phyloP scores from a whole-genome alignment of 1,139 yeast species.

The Magnusiomyces magnusii region DNA sequence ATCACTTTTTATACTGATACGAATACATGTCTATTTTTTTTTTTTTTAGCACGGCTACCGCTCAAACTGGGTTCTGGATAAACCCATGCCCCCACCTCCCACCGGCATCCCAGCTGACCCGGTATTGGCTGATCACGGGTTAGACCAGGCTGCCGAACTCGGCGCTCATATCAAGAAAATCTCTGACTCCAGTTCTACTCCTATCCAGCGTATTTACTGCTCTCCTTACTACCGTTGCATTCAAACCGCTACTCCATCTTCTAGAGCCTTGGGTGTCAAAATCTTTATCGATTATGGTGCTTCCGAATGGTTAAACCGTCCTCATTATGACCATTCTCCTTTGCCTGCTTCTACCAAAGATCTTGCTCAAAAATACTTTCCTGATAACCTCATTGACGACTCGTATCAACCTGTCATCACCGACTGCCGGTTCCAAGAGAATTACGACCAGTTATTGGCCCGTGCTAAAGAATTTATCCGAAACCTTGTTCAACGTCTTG shows the following conservation, averaged over 20 bases:
- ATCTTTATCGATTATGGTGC: conserved; percentile 46
- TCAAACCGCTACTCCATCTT: conserved; percentile 70
- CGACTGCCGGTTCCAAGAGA: conserved; percentile 61
- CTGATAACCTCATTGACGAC: conserved; percentile 30
- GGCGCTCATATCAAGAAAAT: conserved; percentile 43
- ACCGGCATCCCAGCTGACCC: conserved; percentile 82
- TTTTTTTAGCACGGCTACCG: conserved; percentile 58
- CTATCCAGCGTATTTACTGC: conserved; percentile 54
- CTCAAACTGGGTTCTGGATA: conserved; percentile 57
- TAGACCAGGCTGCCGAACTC: conserved; percentile 67
- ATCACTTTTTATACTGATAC: not conserved
- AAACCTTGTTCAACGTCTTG: conserved; percentile 45
- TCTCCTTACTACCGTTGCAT: conserved; percentile 91
- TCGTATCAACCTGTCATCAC: conserved; percentile 41
- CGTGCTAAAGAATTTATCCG: conserved; percentile 48
- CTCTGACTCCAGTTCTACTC: conserved; percentile 34
- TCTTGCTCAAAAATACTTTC: not conserved
- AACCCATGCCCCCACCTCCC: conserved; percentile 65
- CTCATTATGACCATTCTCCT: conserved; percentile 20
- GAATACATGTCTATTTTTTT: not conserved
- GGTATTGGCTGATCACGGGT: conserved; percentile 71
- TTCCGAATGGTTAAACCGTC: conserved; percentile 35
- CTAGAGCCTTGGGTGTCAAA: conserved; percentile 47
- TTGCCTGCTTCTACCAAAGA: conserved; percentile 5
- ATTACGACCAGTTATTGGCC: conserved; percentile 50